Evolutionary conservation across 2,329 filamentous ascomycete species (phyloP).

Genomic region (Coleophoma cylindrospora): DNA sequence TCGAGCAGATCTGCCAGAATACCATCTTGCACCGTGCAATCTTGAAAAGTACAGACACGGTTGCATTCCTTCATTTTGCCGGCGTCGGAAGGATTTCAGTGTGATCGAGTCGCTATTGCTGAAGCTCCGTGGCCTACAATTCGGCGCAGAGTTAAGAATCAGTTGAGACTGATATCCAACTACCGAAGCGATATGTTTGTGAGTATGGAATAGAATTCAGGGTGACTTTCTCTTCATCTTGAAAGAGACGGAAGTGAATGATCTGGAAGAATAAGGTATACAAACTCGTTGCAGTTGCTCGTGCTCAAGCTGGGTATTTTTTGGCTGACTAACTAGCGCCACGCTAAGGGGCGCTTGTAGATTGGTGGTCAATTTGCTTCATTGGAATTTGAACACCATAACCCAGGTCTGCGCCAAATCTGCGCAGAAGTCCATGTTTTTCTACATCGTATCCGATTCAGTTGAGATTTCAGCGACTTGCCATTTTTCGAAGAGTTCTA

Average conservation of each 20-base stretch:
- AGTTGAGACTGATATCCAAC: no score
- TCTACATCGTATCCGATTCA: not conserved
- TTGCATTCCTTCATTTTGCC: constrained; percentile 29
- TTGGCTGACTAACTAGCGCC: not conserved
- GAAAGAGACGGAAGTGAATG: no score
- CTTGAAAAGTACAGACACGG: constrained; percentile 20
- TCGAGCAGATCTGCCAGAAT: constrained; percentile 1
- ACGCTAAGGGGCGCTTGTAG: not conserved
- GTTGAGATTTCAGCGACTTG: not conserved
- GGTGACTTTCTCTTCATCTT: no score
- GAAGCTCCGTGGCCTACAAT: no score
- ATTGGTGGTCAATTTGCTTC: not conserved
- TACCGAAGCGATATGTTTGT: no score
- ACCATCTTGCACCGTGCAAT: constrained; percentile 11
- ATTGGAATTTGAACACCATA: not conserved
- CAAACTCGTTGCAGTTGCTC: no score
- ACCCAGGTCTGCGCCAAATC: not conserved
- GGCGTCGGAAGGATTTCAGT: not conserved
- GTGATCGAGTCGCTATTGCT: no score
- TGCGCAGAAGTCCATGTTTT: constrained; percentile 1
- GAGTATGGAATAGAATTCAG: no score
- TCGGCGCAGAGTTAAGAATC: no score
- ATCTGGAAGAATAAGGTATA: no score
- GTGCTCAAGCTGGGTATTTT: no score
- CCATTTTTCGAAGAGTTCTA: not conserved